Evolutionary conservation across 176 grass and related monocot species (phyloP).

Genomic region (maize (Zea mays)): DNA sequence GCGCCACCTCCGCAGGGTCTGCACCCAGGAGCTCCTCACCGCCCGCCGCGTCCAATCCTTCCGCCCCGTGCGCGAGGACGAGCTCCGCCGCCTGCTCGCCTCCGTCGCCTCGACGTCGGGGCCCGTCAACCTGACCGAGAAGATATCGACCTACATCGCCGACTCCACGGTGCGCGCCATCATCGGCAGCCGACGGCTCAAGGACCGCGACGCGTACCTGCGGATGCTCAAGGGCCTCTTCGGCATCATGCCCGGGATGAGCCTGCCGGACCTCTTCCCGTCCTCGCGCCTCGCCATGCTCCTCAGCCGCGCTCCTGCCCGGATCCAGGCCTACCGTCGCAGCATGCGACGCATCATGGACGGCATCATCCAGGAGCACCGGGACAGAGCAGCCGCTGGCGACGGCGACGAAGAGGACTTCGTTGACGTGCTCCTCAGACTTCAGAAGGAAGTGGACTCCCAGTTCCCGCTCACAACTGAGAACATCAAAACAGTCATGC

Average conservation of each 20-base stretch:
- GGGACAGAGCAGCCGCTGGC: neutral
- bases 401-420: conserved; percentile 40
- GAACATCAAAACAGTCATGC: conserved; percentile 54
- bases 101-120: neutral
- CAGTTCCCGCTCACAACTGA: conserved; percentile 53
- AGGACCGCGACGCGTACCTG: conserved; percentile 38
- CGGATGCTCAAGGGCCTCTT: conserved; percentile 37
- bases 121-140: conserved; percentile 28
- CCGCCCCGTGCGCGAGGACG: conserved; percentile 26
- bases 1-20: conserved; percentile 48
- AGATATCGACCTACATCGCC: neutral
- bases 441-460: conserved; percentile 39
- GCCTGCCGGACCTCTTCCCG: conserved; percentile 62
- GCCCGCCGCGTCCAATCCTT: conserved; percentile 32
- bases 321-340: conserved; percentile 27
- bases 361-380: conserved; percentile 41
- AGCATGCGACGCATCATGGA: conserved; percentile 40
- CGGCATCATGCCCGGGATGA: conserved; percentile 47
- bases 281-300: conserved; percentile 52
- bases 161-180: conserved; percentile 53
- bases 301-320: conserved; percentile 15
- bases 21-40: conserved; percentile 36
- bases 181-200: conserved; percentile 44
- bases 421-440: conserved; percentile 48
- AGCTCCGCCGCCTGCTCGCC: conserved; percentile 37